phyloP scores from a whole-genome alignment of 139 green algal genomes.

The Haematococcus lacustris region DNA sequence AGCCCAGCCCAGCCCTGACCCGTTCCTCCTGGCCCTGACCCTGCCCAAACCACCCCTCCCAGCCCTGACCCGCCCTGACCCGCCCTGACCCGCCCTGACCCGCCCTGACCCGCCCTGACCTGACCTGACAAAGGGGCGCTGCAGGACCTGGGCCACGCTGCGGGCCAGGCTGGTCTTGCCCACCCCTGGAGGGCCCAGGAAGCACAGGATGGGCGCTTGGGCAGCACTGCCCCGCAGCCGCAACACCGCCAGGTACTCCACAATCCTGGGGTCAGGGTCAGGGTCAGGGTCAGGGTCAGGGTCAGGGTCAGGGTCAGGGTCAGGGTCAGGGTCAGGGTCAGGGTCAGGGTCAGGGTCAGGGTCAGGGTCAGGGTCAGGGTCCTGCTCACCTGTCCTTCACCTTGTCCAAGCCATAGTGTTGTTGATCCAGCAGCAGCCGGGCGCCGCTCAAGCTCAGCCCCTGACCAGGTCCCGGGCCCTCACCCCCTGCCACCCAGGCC shows the following conservation, averaged over 20 bases:
- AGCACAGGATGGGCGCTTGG: conserved; percentile 68
- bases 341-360: no score
- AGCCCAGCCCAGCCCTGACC: no score
- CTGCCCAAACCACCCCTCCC: no score
- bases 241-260: conserved; percentile 72
- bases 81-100: no score
- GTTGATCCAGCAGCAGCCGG: conserved; percentile 69
- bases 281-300: no score
- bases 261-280: conserved; percentile 52
- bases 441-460: conserved; percentile 33
- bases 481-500: conserved; percentile 9
- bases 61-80: no score
- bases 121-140: conserved; percentile 37
- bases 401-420: conserved; percentile 86
- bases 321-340: no score
- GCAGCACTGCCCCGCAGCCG: conserved; percentile 57
- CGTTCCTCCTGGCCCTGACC: no score
- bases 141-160: conserved; percentile 56
- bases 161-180: conserved; percentile 83
- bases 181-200: conserved; percentile 83
- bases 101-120: no score
- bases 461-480: no score
- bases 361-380: no score
- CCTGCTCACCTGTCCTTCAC: conserved; percentile 88
- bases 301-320: no score